A percentile compares a stretch with the other conserved stretches of the same genome.
phyloP scores from a whole-genome alignment of 345 rosid genomes.

The Eucalyptus cladocalyx region DNA sequence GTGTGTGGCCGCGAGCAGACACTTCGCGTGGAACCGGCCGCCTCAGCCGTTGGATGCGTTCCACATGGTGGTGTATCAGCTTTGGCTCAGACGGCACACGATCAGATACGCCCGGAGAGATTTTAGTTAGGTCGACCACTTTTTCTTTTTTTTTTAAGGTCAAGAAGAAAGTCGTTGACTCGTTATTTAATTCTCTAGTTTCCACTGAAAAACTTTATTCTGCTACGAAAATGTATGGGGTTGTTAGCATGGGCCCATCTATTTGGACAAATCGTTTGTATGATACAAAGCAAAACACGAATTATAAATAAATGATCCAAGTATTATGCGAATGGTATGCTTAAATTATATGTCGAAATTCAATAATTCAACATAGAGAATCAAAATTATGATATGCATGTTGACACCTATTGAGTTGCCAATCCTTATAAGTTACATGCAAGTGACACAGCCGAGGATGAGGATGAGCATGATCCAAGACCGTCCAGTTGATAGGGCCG shows the following conservation, averaged over 20 bases:
- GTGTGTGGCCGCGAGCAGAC: slow-evolving; percentile 17
- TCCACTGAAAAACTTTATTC: not conserved
- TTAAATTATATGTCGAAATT: not conserved
- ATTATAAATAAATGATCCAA: not conserved
- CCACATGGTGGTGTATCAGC: slow-evolving; percentile 46
- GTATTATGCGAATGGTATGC: not conserved
- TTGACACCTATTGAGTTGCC: not conserved
- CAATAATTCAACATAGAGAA: not conserved
- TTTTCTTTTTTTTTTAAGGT: not conserved
- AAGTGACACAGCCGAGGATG: fast-evolving
- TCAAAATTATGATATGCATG: not conserved
- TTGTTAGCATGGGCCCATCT: not conserved
- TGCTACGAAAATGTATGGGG: not conserved
- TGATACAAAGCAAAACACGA: not conserved
- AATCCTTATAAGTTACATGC: not conserved
- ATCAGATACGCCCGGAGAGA: slow-evolving; percentile 30
- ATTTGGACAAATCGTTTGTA: not conserved
- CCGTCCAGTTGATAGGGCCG: fast-evolving
- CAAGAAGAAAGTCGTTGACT: not conserved
- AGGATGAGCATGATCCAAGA: too few species aligned
- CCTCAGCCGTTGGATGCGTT: slow-evolving; percentile 41
- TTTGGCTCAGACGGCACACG: slow-evolving; percentile 50
- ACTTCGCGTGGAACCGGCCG: slow-evolving; percentile 31
- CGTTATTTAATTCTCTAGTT: not conserved
- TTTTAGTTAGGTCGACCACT: not conserved